A percentile compares a stretch with the other conserved stretches of the same genome.
Evolutionary conservation across 441 rosid species (phyloP).

Genomic region (Gossypium gossypioides): DNA sequence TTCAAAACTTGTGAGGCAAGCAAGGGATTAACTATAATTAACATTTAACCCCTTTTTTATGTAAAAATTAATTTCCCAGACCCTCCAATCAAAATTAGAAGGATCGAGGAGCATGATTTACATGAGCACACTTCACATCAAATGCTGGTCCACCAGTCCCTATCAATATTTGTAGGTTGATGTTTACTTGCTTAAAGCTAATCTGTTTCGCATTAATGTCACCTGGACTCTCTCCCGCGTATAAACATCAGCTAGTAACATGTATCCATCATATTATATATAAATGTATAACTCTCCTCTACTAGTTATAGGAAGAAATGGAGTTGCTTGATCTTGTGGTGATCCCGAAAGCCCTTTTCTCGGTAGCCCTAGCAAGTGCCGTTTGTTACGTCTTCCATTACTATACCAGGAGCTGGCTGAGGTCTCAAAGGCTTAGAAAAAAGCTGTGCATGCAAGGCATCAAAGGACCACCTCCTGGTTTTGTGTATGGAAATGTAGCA

Average conservation of each 20-base stretch:
- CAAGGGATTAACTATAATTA: not conserved
- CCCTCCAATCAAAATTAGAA: constrained; percentile 1
- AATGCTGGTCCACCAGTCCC: constrained; percentile 5
- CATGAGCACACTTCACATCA: not conserved
- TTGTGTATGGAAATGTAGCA: constrained; percentile 47
- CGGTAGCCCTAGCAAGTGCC: not conserved
- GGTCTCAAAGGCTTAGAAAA: constrained; percentile 31
- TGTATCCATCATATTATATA: not conserved
- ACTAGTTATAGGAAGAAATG: not conserved
- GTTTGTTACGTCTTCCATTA: not conserved
- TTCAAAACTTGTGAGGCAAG: too few species aligned
- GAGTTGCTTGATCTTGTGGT: not conserved
- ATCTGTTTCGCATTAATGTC: constrained; percentile 11
- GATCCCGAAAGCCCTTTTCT: not conserved
- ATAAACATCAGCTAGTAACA: not conserved
- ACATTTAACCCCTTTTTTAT: not conserved
- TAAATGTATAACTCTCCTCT: not conserved
- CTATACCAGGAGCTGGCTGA: constrained; percentile 17
- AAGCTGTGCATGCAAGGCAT: constrained; percentile 53
- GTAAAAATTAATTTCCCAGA: not conserved
- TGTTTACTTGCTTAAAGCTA: constrained; percentile 1
- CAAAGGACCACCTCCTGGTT: constrained; percentile 52
- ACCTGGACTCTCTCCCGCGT: not conserved
- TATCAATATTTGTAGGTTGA: not conserved
- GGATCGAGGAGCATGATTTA: not conserved